These are phyloP conservation scores for Flaveria bidentis DNA, from an alignment of 129 eudicot genomes.

Conservation along the genomic window DNA sequence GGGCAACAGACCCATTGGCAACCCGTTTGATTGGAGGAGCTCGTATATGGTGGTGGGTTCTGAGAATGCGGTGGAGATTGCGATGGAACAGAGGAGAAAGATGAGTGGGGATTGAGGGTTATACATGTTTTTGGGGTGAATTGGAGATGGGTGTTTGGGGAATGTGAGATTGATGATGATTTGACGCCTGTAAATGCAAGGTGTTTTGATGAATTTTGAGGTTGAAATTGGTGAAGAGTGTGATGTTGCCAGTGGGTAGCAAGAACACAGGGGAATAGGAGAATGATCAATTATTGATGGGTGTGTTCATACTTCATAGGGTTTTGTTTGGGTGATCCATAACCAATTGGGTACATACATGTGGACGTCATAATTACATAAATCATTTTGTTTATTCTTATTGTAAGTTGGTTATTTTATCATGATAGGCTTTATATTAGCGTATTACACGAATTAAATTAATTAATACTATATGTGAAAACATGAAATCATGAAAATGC, in stretches of 20 bases:
- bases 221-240: conserved; percentile 8
- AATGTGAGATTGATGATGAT: not conserved
- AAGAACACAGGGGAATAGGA: conserved; percentile 63
- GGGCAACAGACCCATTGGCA: conserved; percentile 79
- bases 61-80: conserved; percentile 21
- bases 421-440: too few relatives aligned
- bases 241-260: conserved; percentile 48
- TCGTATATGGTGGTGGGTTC: conserved; percentile 54
- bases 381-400: too few relatives aligned
- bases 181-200: not conserved
- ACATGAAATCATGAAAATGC: too few relatives aligned
- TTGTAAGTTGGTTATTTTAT: too few relatives aligned
- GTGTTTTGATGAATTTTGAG: conserved; percentile 36
- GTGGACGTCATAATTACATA: conserved; percentile 5
- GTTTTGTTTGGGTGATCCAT: conserved; percentile 33
- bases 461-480: too few relatives aligned
- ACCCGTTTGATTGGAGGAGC: conserved; percentile 45
- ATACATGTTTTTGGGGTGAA: not conserved
- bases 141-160: not conserved
- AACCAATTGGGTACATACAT: conserved; percentile 34
- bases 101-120: not conserved
- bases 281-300: conserved; percentile 71
- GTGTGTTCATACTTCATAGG: conserved; percentile 34
- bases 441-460: too few relatives aligned
- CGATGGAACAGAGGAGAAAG: conserved; percentile 19